phyloP scores from a whole-genome alignment of 495 filamentous ascomycete species.

The Cudoniella acicularis region DNA sequence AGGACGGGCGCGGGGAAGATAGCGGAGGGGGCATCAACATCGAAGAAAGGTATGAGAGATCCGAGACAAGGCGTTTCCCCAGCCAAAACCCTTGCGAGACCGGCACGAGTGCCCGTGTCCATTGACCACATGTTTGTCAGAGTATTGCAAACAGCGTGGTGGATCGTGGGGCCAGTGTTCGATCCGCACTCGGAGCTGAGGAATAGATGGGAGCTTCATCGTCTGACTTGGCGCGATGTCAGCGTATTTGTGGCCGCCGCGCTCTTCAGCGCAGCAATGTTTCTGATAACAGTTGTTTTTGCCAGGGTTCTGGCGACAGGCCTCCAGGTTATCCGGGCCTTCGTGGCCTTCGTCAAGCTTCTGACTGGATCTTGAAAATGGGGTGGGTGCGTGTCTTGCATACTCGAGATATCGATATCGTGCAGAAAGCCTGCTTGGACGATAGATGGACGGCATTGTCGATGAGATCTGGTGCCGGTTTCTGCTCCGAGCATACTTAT shows the following conservation, averaged over 20 bases:
- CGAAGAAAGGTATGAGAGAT: neutral
- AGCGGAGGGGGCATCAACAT: neutral
- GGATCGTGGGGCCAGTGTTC: conserved; percentile 26
- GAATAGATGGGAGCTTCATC: conserved; percentile 22
- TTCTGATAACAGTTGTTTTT: conserved; percentile 6
- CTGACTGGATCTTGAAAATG: neutral
- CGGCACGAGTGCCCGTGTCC: neutral
- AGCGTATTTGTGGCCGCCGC: conserved; percentile 20
- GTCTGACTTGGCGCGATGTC: conserved; percentile 28
- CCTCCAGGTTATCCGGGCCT: conserved; percentile 13
- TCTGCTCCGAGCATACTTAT: too few species aligned
- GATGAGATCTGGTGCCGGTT: too few species aligned
- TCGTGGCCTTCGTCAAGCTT: conserved; percentile 5
- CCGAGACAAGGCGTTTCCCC: neutral
- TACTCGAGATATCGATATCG: too few species aligned
- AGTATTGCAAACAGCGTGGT: conserved; percentile 26
- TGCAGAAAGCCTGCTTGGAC: too few species aligned
- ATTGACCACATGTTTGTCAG: conserved; percentile 13
- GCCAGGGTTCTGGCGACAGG: neutral
- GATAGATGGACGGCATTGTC: too few species aligned
- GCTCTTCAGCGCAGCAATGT: conserved; percentile 14
- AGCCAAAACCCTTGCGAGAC: neutral
- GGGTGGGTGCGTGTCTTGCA: too few species aligned
- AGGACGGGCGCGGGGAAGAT: neutral
- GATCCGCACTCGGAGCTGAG: conserved; percentile 27